Percentiles rank a stretch among this genome's conserved stretches.
These are phyloP conservation scores for Colletotrichum karsti DNA, from an alignment of 2,329 filamentous ascomycete species.

Conservation along the genomic window DNA sequence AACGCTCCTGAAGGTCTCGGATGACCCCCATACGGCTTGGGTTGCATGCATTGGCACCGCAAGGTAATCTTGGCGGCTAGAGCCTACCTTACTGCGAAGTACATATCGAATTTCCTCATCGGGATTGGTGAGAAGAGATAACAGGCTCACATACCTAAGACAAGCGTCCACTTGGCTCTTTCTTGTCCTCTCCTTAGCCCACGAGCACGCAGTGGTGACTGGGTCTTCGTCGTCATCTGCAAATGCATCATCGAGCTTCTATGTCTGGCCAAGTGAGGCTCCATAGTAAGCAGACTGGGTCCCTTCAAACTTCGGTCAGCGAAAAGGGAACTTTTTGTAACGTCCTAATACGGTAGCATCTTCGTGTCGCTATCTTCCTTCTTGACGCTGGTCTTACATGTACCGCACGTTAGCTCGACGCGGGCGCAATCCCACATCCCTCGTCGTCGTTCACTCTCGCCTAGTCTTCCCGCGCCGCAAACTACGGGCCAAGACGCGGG, in stretches of 20 bases:
- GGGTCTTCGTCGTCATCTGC: neutral
- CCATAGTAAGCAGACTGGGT: neutral
- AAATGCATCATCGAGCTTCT: neutral
- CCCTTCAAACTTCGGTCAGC: slow-evolving; percentile 1
- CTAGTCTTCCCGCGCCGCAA: neutral
- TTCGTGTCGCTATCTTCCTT: neutral
- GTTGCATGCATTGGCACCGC: slow-evolving; percentile 13
- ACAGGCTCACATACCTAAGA: slow-evolving; percentile 2
- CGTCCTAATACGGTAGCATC: neutral
- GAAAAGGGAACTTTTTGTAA: neutral
- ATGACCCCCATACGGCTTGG: neutral
- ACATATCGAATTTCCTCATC: slow-evolving; percentile 13
- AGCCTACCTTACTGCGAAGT: no score
- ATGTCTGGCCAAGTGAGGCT: neutral
- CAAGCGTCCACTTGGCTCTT: slow-evolving; percentile 1
- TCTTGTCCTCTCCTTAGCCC: neutral
- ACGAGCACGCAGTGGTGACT: neutral
- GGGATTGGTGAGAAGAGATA: slow-evolving; percentile 9
- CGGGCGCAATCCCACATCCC: slow-evolving; percentile 2
- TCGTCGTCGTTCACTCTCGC: neutral
- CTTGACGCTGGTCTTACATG: neutral
- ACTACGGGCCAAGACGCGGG: slow-evolving; percentile 19
- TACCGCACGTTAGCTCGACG: slow-evolving; percentile 8
- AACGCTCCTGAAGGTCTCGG: neutral
- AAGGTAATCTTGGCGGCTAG: slow-evolving; percentile 2